Evolutionary conservation across 2,329 filamentous ascomycete genomes (phyloP).

Genomic region (Cylindrodendrum hubeiense): DNA sequence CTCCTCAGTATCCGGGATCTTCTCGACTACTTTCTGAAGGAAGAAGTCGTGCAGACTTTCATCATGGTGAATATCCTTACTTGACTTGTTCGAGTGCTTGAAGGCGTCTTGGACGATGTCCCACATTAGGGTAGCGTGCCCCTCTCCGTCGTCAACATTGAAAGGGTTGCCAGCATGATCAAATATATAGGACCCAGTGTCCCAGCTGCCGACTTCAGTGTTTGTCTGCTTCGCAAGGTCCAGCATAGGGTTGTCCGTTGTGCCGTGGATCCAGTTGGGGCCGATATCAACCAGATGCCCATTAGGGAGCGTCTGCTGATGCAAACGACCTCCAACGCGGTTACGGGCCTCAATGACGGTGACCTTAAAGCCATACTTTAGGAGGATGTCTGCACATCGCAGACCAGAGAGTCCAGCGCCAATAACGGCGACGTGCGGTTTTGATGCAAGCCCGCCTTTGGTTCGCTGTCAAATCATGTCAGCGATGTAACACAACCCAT

Average conservation of each 20-base stretch:
- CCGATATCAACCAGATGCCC: slow-evolving; percentile 69
- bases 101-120: slow-evolving; percentile 76
- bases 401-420: slow-evolving; percentile 79
- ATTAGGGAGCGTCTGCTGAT: slow-evolving; percentile 62
- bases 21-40: slow-evolving; percentile 54
- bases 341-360: slow-evolving; percentile 77
- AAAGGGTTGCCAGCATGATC: slow-evolving; percentile 68
- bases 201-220: slow-evolving; percentile 62
- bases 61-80: slow-evolving; percentile 58
- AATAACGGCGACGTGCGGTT: slow-evolving; percentile 73
- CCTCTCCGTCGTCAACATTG: slow-evolving; percentile 57
- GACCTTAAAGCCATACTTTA: slow-evolving; percentile 74
- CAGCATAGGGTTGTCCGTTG: slow-evolving; percentile 76
- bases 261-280: slow-evolving; percentile 87
- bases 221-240: slow-evolving; percentile 73
- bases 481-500: slow-evolving; percentile 37
- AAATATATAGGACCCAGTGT: slow-evolving; percentile 67
- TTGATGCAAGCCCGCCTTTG: slow-evolving; percentile 34
- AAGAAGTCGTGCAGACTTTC: slow-evolving; percentile 69
- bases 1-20: slow-evolving; percentile 60
- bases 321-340: slow-evolving; percentile 75
- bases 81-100: slow-evolving; percentile 71
- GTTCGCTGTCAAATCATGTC: slow-evolving; percentile 41
- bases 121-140: slow-evolving; percentile 71
- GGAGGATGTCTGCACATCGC: slow-evolving; percentile 76